Conservation (phyloP, 2,329 filamentous ascomycete genomes). For the Thermoascus crustaceus region DNA sequence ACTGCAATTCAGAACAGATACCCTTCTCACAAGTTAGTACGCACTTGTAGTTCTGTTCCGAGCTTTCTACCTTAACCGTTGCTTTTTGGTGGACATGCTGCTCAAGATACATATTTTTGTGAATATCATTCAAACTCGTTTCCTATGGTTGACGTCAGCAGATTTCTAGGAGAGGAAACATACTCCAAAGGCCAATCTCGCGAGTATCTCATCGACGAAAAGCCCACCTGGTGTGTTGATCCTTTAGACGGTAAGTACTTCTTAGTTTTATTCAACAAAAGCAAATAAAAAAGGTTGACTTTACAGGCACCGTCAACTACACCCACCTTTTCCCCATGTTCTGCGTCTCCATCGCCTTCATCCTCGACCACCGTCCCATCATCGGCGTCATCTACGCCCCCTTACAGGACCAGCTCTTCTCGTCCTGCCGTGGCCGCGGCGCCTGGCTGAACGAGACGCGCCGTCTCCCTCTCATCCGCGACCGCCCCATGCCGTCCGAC, state of each 20-base stretch:
- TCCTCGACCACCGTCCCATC: conserved; percentile 50
- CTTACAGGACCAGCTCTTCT: conserved; percentile 61
- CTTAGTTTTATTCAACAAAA: neutral
- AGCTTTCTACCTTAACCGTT: no score
- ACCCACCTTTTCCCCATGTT: conserved; percentile 75
- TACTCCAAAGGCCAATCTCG: conserved; percentile 62
- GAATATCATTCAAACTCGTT: neutral
- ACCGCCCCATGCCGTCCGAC: conserved; percentile 54
- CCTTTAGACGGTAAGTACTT: conserved; percentile 55
- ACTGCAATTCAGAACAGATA: conserved; percentile 51
- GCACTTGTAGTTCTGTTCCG: no score
- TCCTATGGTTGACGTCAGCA: conserved; percentile 23
- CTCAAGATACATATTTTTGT: neutral
- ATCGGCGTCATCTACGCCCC: conserved; percentile 68
- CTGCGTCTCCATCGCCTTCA: conserved; percentile 67
- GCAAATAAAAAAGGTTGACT: conserved; percentile 5
- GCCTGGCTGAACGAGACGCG: conserved; percentile 62
- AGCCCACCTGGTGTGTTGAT: conserved; percentile 68
- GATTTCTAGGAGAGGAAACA: conserved; percentile 69
- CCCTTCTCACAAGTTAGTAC: conserved; percentile 58
- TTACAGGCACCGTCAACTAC: conserved; percentile 62
- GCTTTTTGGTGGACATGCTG: no score
- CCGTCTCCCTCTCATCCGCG: conserved; percentile 54
- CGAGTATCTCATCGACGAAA: conserved; percentile 56
- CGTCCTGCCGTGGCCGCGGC: conserved; percentile 56